phyloP scores from a whole-genome alignment of 352 stramenopile genomes.

The Phytopythium oedochilum region DNA sequence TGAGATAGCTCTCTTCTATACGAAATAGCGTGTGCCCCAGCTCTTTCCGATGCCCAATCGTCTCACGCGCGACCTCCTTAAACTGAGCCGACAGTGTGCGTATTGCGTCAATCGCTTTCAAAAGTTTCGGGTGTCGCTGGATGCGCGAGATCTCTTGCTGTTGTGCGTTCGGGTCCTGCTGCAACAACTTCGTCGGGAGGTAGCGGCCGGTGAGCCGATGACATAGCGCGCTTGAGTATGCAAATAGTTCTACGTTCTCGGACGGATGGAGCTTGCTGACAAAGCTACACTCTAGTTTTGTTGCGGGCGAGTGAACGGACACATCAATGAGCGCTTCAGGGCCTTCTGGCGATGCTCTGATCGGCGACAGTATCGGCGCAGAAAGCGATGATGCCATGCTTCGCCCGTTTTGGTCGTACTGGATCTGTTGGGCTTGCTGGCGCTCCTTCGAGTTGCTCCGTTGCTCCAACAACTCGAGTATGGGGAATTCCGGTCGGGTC shows the following conservation, averaged over 20 bases:
- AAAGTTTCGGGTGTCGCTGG: slow-evolving; percentile 50
- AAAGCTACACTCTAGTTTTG: slow-evolving; percentile 18
- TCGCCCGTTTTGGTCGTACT: neutral
- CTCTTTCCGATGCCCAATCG: slow-evolving; percentile 59
- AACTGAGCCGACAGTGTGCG: slow-evolving; percentile 59
- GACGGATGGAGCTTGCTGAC: slow-evolving; percentile 28
- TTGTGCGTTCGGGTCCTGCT: slow-evolving; percentile 38
- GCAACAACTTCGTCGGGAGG: slow-evolving; percentile 36
- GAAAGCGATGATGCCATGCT: neutral
- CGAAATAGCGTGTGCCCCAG: slow-evolving; percentile 59
- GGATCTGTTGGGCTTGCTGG: neutral
- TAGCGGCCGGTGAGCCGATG: slow-evolving; percentile 63
- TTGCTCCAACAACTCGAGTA: slow-evolving; percentile 24
- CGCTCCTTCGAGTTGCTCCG: neutral
- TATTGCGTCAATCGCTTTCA: slow-evolving; percentile 46
- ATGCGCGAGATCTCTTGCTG: slow-evolving; percentile 52
- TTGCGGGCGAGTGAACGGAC: neutral
- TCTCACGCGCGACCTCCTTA: slow-evolving; percentile 53
- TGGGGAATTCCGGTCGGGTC: slow-evolving; percentile 15
- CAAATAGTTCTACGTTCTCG: slow-evolving; percentile 65
- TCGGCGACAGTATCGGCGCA: neutral
- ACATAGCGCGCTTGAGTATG: slow-evolving; percentile 60
- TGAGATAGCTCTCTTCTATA: slow-evolving; percentile 72
- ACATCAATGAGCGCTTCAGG: neutral
- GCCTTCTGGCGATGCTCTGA: neutral